Evolutionary conservation across 345 rosid genomes (phyloP), one percentile per base, ranked within the genome.

Genomic region (Syzygium aromaticum): DNA sequence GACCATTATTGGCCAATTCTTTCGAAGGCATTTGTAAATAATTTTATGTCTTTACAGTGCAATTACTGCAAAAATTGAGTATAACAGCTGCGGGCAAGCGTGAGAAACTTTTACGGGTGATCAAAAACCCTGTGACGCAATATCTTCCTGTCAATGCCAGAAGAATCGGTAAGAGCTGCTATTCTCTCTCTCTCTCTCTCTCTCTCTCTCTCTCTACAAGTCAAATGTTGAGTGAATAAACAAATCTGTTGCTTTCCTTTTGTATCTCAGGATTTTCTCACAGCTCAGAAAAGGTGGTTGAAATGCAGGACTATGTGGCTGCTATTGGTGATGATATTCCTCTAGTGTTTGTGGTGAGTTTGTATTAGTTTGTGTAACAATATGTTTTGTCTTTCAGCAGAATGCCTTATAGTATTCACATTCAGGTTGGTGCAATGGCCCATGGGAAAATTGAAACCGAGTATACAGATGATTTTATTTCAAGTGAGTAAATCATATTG

Each of bases 371-470:
- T 77, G 73, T 7, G 40, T 49, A 80, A 86, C 85, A 52, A 19
- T 73, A 11, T 86, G 17, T 61, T 30, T 17, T 38, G 38, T 86
- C 77, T 52, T 23, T 54, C 27, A 27, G 67, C n/a, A 51, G 49
- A 89, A 77, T 63, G 27, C 54, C 85, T 85, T 19, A 78, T 17
- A 82, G 82, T n/a, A 28, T 88, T 56, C 38, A 22, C 85, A 11
- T 56, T 85, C 92, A 95, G 98, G 93, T 95, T 87, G 98, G 99
- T 86, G 97, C 98, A 8, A 95, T 97, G 99, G 93, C 99, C 23
- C 99, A 97, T 49, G 99, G 99, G 73, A 96, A 94, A 87, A 93
- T 96, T 56, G 90, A 92, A 4, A 87, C 90, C 0, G 95, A 95
- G 23, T 95, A 96, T 64, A 89, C 92, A 0, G 96, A 96, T 40